Conservation (phyloP, 2,329 filamentous ascomycete species). For the Aspergillus proliferans region DNA sequence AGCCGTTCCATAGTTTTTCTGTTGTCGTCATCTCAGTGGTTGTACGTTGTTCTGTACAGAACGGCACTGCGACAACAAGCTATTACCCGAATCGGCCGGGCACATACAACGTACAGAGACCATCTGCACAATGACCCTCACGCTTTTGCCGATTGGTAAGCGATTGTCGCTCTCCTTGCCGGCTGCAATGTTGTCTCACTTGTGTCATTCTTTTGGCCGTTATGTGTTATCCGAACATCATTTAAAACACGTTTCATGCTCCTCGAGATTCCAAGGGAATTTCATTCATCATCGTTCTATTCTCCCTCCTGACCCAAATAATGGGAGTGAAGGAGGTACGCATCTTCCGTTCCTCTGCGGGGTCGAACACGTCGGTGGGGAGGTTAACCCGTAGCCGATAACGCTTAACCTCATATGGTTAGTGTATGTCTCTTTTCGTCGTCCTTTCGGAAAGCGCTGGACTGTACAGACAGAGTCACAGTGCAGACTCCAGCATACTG, state of each 20-base stretch:
- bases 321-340: no score
- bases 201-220: background rate
- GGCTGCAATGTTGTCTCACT: background rate
- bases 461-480: background rate
- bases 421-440: background rate
- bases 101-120: background rate
- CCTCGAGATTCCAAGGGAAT: background rate
- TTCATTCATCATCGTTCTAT: background rate
- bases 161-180: conserved; percentile 3
- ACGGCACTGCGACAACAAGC: background rate
- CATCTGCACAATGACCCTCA: conserved; percentile 1
- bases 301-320: background rate
- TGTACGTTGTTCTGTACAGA: no score
- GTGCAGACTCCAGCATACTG: no score
- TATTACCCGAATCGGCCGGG: background rate
- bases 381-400: background rate
- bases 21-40: no score
- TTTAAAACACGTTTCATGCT: background rate
- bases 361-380: background rate
- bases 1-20: no score
- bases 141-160: background rate
- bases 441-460: background rate
- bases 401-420: background rate
- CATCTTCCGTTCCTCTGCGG: background rate
- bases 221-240: background rate